These are phyloP conservation scores for Anisodus tanguticus DNA, from an alignment of 257 asterid genomes.

Conservation along the genomic window DNA sequence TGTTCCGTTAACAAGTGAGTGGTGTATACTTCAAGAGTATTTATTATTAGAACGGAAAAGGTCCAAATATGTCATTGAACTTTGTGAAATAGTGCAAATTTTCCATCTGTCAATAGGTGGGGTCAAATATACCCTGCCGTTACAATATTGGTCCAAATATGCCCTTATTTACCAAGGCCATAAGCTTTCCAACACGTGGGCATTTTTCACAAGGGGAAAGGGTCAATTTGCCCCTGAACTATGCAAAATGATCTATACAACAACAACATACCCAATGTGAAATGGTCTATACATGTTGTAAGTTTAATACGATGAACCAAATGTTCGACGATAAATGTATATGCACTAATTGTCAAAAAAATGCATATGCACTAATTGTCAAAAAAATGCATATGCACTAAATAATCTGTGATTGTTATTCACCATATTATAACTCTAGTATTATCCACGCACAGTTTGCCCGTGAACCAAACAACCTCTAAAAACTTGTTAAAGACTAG, in stretches of 20 bases:
- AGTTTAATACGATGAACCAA: neutral
- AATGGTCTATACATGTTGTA: too few relatives aligned
- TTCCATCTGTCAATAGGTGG: neutral
- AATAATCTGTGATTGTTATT: neutral
- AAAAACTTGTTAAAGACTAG: neutral
- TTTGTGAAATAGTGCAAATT: neutral
- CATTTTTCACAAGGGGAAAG: neutral
- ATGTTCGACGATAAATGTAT: neutral
- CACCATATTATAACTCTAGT: neutral
- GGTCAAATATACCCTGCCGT: neutral
- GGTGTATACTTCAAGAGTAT: slow-evolving; percentile 2
- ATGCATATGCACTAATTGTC: too few relatives aligned
- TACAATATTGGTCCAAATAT: neutral
- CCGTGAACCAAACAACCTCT: slow-evolving; percentile 2
- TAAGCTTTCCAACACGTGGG: neutral
- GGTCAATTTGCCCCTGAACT: neutral
- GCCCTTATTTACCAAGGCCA: neutral
- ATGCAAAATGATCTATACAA: neutral
- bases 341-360: too few relatives aligned
- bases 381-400: neutral
- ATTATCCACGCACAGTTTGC: neutral
- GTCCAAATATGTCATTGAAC: neutral
- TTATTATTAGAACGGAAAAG: neutral
- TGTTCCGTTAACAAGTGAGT: neutral
- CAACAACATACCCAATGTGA: too few relatives aligned